phyloP scores from a whole-genome alignment of 768 basidiomycete species.

The Mycena crocata region DNA sequence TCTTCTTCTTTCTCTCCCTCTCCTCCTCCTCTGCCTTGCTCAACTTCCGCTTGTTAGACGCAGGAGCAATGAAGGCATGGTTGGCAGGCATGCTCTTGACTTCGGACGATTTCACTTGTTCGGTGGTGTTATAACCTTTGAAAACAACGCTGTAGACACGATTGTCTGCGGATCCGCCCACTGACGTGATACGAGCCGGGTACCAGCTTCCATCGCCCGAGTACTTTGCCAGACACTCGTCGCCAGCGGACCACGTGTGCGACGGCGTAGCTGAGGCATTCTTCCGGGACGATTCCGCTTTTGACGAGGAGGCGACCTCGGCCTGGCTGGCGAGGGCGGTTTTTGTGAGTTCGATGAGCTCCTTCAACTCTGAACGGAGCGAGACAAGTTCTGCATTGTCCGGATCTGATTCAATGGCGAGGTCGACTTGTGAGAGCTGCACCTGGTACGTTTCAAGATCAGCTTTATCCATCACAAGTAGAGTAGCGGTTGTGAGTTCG shows the following conservation, averaged over 20 bases:
- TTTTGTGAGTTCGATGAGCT: constrained; percentile 87
- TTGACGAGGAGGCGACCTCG: constrained; percentile 71
- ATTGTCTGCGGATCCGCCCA: constrained; percentile 85
- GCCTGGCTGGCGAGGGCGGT: constrained; percentile 71
- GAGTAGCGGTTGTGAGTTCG: not conserved
- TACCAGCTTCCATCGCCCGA: constrained; percentile 89
- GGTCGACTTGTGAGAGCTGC: constrained; percentile 89
- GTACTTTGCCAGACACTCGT: constrained; percentile 89
- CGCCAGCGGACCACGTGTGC: constrained; percentile 80
- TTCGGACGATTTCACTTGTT: constrained; percentile 79
- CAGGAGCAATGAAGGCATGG: constrained; percentile 55
- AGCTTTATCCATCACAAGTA: constrained; percentile 64
- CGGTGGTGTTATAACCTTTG: constrained; percentile 92
- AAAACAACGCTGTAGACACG: constrained; percentile 91
- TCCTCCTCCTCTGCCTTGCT: constrained; percentile 88
- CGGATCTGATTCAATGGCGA: constrained; percentile 81
- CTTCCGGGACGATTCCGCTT: constrained; percentile 69
- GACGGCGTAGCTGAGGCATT: constrained; percentile 59
- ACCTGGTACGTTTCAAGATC: constrained; percentile 93
- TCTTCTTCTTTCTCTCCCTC: constrained; percentile 90
- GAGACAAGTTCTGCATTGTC: constrained; percentile 77
- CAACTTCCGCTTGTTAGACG: constrained; percentile 80
- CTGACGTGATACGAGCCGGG: constrained; percentile 86
- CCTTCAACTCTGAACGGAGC: constrained; percentile 80
- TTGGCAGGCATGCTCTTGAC: constrained; percentile 77